Evolutionary conservation across 2,329 filamentous ascomycete species (phyloP), one percentile per base, ranked within the genome.

Genomic region (Metarhizium robertsii): DNA sequence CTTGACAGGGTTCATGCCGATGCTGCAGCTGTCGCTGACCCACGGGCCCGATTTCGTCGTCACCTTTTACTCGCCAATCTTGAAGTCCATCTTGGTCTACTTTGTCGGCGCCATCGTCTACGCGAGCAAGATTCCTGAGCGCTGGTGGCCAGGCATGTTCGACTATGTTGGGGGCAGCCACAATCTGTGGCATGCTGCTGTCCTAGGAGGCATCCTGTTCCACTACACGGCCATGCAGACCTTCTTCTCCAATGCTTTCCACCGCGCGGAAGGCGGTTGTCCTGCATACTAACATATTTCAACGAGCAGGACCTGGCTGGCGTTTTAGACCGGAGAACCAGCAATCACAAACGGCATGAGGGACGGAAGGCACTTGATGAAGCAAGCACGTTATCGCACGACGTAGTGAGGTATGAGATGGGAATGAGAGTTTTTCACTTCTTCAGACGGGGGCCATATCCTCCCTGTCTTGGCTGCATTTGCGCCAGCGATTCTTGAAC

Each of bases 181-280:
- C 73, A 99, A 99, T 71, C 84, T 99, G 57, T 99, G 94, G 94
- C 94, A 99, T 71, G 73, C 95, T 38, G 94, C 94, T 7, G 94
- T 99, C 11, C 76, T 99, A 32, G 90, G 92, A 16, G 94, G 94
- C 11, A 99, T 99, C 56, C 72, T 97, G n/a, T 97, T 96, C 69
- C 94, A 99, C 71, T 99, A 97, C 73, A 80, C 81, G 25, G 94
- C 94, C 18, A 96, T 99, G 92, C 89, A 96, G 71, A 83, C 91
- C 55, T 94, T 99, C 71, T 99, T 99, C 66, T 79, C 87, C 4
- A 80, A 79, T 45, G 89, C 89, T 11, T 92, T 92, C 71, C 72
- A 77, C 61, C 80, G 87, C 57, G 87, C 87, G 2, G 68, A 84
- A 66, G 77, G 72, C 50, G 79, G 79, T n/a, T 84, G 81, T 65